Evolutionary conservation across 352 stramenopile species (phyloP).

Genomic region (Peronospora tabacina): DNA sequence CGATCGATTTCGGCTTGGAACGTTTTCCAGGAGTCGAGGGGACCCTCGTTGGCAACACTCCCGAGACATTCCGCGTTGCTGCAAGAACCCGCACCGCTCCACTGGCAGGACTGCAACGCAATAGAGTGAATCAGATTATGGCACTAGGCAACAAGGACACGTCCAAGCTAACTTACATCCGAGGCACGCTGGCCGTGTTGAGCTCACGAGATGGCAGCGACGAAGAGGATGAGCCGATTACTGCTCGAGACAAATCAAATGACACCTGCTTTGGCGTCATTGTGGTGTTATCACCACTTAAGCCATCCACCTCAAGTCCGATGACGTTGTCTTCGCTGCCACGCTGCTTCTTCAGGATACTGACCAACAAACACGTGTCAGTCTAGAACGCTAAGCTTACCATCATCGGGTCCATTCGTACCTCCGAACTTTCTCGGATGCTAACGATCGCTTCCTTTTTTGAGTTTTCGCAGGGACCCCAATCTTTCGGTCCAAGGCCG

Average conservation of each 20-base stretch:
- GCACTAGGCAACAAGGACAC: background rate
- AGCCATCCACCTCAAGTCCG: constrained; percentile 2
- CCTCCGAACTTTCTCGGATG: constrained; percentile 41
- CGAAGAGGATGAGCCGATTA: constrained; percentile 7
- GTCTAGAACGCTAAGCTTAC: background rate
- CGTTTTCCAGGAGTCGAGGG: constrained; percentile 28
- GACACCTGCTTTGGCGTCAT: constrained; percentile 55
- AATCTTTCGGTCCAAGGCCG: constrained; percentile 16
- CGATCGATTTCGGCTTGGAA: constrained; percentile 54
- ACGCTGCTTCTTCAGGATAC: constrained; percentile 69
- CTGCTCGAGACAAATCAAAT: constrained; percentile 37
- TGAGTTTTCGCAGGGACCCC: constrained; percentile 4
- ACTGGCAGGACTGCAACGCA: constrained; percentile 17
- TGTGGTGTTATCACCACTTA: constrained; percentile 1
- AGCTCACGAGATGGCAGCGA: constrained; percentile 24
- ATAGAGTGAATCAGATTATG: constrained; percentile 8
- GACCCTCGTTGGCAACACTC: constrained; percentile 23
- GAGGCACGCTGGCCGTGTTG: constrained; percentile 20
- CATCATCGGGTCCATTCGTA: constrained; percentile 6
- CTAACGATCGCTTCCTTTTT: constrained; percentile 25
- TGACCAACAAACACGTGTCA: constrained; percentile 13
- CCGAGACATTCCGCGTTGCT: constrained; percentile 20
- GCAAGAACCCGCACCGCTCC: constrained; percentile 38
- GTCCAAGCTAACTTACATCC: constrained; percentile 33
- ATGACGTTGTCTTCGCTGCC: constrained; percentile 8